Conservation (phyloP, 768 basidiomycete species). For the Inosperma sp. region DNA sequence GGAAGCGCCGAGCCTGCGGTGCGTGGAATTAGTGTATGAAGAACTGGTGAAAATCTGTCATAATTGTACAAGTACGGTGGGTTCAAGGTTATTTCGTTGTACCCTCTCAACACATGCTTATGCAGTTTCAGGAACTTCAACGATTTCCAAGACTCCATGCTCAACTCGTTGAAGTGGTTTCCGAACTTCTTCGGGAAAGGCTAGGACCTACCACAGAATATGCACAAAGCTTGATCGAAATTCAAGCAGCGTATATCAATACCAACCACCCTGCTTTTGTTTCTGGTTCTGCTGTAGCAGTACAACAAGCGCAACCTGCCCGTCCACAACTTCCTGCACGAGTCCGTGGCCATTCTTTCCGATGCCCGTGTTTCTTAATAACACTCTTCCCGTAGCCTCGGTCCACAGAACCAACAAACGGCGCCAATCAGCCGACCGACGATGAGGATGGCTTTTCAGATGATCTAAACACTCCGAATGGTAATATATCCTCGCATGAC, state of each 20-base stretch:
- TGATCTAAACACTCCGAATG: conserved; percentile 50
- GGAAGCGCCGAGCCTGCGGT: conserved; percentile 90
- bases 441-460: conserved; percentile 50
- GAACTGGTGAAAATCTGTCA: conserved; percentile 99
- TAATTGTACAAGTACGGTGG: conserved; percentile 87
- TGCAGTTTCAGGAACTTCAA: conserved; percentile 73
- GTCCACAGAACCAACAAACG: conserved; percentile 59
- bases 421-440: conserved; percentile 45
- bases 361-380: conserved; percentile 12
- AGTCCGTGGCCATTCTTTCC: conserved; percentile 46
- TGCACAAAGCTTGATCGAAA: conserved; percentile 90
- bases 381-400: conserved; percentile 44
- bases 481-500: conserved; percentile 47
- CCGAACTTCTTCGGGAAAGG: conserved; percentile 90
- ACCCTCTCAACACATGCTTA: not conserved
- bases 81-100: conserved; percentile 20
- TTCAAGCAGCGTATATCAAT: conserved; percentile 99
- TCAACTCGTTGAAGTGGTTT: conserved; percentile 94
- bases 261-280: conserved; percentile 97
- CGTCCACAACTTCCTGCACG: conserved; percentile 43
- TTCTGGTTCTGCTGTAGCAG: conserved; percentile 63
- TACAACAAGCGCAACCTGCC: conserved; percentile 41
- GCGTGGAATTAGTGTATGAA: conserved; percentile 97
- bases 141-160: conserved; percentile 92
- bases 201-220: conserved; percentile 97